Conservation (phyloP, 2,329 filamentous ascomycete genomes). For the Plectosphaerella sp. region DNA sequence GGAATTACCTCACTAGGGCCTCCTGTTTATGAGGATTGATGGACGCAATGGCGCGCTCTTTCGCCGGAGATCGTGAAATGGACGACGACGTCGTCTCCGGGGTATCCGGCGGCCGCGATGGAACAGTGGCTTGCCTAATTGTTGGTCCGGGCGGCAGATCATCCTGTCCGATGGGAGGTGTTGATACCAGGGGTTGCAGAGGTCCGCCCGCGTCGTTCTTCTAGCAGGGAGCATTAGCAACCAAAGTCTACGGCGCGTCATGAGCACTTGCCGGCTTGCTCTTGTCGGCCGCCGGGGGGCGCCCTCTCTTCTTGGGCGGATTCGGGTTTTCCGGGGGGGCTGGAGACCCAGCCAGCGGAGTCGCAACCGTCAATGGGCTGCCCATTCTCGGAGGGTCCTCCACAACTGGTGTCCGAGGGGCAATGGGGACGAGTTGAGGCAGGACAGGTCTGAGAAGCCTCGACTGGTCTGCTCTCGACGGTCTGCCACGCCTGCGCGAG, state of each 20-base stretch:
- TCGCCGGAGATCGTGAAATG: constrained; percentile 1
- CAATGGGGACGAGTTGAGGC: constrained; percentile 26
- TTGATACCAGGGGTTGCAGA: neutral
- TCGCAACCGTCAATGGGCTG: neutral
- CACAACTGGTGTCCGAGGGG: constrained; percentile 4
- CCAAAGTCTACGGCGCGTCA: neutral
- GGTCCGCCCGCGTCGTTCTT: neutral
- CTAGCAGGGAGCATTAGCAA: neutral
- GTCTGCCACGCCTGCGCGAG: constrained; percentile 38
- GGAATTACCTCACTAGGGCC: neutral
- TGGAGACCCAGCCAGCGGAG: neutral
- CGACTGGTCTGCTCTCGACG: constrained; percentile 38
- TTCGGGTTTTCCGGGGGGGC: neutral
- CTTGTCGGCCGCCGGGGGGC: constrained; percentile 1
- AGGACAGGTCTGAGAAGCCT: constrained; percentile 20
- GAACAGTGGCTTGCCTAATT: neutral
- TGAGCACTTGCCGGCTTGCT: constrained; percentile 1
- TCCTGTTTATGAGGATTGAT: neutral
- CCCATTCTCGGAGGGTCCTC: neutral
- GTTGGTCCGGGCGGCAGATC: neutral
- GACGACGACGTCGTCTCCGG: neutral
- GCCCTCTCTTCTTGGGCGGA: neutral
- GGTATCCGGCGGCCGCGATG: neutral
- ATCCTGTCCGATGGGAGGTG: neutral
- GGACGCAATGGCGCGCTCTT: neutral